These are phyloP conservation scores for Aspergillus transmontanensis DNA, from an alignment of 2,329 filamentous ascomycete genomes.

Conservation along the genomic window DNA sequence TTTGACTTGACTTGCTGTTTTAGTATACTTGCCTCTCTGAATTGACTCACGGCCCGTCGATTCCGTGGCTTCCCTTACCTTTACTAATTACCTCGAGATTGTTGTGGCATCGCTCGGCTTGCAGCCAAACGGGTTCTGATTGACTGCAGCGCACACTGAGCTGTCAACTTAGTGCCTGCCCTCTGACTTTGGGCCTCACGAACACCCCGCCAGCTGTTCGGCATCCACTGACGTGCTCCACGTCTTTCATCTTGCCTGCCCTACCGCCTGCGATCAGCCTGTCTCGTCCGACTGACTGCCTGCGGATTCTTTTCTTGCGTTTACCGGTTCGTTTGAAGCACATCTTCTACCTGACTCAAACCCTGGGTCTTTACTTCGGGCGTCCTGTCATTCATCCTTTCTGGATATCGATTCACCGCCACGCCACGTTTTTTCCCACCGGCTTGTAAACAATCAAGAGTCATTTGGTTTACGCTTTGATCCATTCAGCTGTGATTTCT, in stretches of 20 bases:
- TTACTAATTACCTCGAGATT: neutral
- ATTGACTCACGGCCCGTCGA: conserved; percentile 6
- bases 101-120: conserved; percentile 23
- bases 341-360: conserved; percentile 3
- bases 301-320: conserved; percentile 3
- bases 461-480: conserved; percentile 3
- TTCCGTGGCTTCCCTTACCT: conserved; percentile 7
- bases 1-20: too few relatives aligned
- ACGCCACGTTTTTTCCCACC: conserved; percentile 18
- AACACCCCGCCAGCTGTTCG: conserved; percentile 19
- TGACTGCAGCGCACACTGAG: conserved; percentile 20
- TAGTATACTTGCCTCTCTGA: neutral
- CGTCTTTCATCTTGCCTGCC: conserved; percentile 23
- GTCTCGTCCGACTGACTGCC: neutral
- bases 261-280: conserved; percentile 19
- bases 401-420: conserved; percentile 16
- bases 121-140: conserved; percentile 33
- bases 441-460: conserved; percentile 9
- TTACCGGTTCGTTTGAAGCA: conserved; percentile 15
- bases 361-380: neutral
- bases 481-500: neutral
- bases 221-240: conserved; percentile 24
- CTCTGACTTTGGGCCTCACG: conserved; percentile 16
- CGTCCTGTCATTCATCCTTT: neutral
- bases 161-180: conserved; percentile 16